phyloP scores from a whole-genome alignment of 768 basidiomycete species.

The Mycena crocata region DNA sequence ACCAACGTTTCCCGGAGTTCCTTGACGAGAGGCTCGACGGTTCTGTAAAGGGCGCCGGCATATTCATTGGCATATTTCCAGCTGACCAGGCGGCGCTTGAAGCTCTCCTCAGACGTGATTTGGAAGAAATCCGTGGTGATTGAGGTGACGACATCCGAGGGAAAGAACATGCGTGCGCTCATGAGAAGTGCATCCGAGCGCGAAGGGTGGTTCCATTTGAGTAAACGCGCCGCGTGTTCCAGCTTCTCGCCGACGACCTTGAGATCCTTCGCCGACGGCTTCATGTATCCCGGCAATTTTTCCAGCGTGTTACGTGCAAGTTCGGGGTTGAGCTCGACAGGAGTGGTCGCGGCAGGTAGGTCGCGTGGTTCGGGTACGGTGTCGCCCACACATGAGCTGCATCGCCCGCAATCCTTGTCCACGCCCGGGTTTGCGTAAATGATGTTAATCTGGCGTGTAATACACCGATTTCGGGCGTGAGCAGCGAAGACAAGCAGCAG shows the following conservation, averaged over 20 bases:
- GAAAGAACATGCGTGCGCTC: no score
- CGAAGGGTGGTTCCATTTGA: not conserved
- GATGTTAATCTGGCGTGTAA: conserved; percentile 6
- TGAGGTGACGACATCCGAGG: no score
- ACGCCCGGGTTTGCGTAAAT: conserved; percentile 13
- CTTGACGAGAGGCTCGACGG: no score
- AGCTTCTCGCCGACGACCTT: not conserved
- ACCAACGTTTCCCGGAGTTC: no score
- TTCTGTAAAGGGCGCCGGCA: no score
- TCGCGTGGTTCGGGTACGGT: not conserved
- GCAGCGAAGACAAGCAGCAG: conserved; percentile 10
- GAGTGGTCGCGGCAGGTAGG: not conserved
- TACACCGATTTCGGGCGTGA: conserved; percentile 8
- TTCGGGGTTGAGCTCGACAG: not conserved
- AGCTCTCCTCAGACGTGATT: no score
- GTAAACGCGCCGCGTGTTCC: not conserved
- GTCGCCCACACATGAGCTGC: conserved; percentile 13
- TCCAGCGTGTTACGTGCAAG: not conserved
- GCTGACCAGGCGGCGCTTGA: no score
- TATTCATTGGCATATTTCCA: no score
- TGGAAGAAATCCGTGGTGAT: no score
- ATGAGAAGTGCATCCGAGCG: conserved; percentile 2
- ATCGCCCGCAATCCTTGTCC: conserved; percentile 8
- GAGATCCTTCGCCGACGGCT: conserved; percentile 1
- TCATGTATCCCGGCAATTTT: conserved; percentile 4